A percentile compares a stretch with the other conserved stretches of the same genome.
Conservation (phyloP, 176 grass and related monocot species). For the Olyra latifolia region DNA sequence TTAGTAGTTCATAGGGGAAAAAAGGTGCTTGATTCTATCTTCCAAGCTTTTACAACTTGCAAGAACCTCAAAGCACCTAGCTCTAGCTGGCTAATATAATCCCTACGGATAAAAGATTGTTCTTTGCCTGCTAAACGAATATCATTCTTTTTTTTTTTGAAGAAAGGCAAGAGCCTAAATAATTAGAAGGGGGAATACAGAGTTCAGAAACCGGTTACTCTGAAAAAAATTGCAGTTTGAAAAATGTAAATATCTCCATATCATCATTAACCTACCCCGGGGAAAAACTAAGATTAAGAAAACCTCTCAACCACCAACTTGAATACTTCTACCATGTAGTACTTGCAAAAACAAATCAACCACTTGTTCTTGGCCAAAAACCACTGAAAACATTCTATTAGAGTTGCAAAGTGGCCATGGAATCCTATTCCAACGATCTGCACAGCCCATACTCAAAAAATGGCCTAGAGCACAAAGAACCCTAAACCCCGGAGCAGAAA, state of each 20-base stretch:
- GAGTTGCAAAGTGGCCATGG: background rate
- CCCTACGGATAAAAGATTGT: background rate
- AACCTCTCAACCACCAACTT: background rate
- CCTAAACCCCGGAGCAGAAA: background rate
- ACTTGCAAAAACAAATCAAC: background rate
- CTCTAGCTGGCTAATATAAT: constrained; percentile 6
- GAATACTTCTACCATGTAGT: no score
- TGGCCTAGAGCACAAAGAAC: background rate
- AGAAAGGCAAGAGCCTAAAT: no score
- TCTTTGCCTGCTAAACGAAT: background rate
- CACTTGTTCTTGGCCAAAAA: background rate
- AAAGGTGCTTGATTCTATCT: background rate
- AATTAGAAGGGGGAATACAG: no score
- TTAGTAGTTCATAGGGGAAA: background rate
- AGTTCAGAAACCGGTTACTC: no score
- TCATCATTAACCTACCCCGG: background rate
- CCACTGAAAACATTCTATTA: background rate
- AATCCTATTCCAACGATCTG: background rate
- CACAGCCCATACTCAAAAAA: background rate
- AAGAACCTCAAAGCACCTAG: background rate
- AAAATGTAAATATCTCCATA: background rate
- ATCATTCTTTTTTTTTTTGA: no score
- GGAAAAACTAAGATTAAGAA: background rate
- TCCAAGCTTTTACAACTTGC: background rate
- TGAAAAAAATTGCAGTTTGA: background rate